phyloP scores from a whole-genome alignment of 1,139 yeast genomes.

The Candida neerlandica region DNA sequence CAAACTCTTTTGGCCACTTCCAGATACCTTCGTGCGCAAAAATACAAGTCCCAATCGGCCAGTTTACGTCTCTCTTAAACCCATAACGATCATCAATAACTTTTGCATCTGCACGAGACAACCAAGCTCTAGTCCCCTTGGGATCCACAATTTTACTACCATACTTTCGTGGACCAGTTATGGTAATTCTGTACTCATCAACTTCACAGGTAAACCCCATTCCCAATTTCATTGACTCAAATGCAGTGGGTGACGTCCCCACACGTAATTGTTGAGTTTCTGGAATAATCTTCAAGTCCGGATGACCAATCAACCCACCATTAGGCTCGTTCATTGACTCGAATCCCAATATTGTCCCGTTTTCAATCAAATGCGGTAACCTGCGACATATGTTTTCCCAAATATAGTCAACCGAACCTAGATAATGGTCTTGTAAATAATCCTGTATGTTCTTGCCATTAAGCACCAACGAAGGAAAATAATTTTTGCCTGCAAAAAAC shows the following conservation, averaged over 20 bases:
- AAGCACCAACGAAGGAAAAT: conserved; percentile 72
- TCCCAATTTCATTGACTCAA: conserved; percentile 63
- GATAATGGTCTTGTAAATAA: conserved; percentile 67
- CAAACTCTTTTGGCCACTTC: conserved; percentile 44
- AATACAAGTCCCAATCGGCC: conserved; percentile 77
- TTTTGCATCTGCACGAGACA: conserved; percentile 41
- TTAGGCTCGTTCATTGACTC: conserved; percentile 92
- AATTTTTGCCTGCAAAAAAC: conserved; percentile 73
- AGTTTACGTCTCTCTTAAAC: conserved; percentile 62
- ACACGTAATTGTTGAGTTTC: conserved; percentile 57
- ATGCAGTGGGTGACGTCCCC: conserved; percentile 70
- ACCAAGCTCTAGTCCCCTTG: conserved; percentile 70
- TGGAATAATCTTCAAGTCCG: conserved; percentile 50
- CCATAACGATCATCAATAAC: conserved; percentile 62
- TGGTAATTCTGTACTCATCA: conserved; percentile 65
- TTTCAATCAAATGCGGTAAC: conserved; percentile 58
- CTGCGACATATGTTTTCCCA: conserved; percentile 49
- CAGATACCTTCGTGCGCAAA: conserved; percentile 82
- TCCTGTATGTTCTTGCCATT: conserved; percentile 78
- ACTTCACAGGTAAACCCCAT: conserved; percentile 71
- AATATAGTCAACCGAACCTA: conserved; percentile 56
- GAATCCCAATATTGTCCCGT: conserved; percentile 66
- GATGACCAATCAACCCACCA: conserved; percentile 60
- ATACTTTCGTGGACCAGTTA: conserved; percentile 71
- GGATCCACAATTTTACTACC: conserved; percentile 66